Conservation (phyloP, 352 stramenopile genomes). For the Phytopythium aichiense region DNA sequence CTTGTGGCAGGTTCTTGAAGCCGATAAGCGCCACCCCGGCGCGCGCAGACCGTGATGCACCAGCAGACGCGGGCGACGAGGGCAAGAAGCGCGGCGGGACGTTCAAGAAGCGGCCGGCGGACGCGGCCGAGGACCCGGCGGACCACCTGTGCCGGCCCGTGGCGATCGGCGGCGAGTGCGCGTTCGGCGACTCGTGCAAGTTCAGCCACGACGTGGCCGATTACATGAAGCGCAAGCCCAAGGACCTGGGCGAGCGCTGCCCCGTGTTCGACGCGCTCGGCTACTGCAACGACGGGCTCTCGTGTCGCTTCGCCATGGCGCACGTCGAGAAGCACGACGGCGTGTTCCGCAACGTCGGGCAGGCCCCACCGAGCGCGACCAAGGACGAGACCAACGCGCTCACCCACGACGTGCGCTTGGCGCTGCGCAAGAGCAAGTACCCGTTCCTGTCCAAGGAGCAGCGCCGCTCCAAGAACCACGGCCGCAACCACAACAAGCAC, state of each 20-base stretch:
- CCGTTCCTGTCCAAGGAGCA: constrained; percentile 81
- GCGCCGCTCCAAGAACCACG: constrained; percentile 45
- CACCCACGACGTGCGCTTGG: constrained; percentile 70
- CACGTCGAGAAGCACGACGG: constrained; percentile 76
- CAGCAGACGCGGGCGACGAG: constrained; percentile 13
- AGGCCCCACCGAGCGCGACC: constrained; percentile 19
- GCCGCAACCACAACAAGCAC: constrained; percentile 28
- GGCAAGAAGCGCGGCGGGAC: constrained; percentile 43
- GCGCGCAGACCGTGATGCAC: neutral
- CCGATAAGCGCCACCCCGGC: constrained; percentile 25
- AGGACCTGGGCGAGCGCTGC: constrained; percentile 75
- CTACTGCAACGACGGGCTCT: constrained; percentile 91
- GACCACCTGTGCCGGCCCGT: constrained; percentile 65
- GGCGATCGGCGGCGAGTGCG: constrained; percentile 54
- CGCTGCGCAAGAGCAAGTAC: constrained; percentile 93
- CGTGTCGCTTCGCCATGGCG: constrained; percentile 86
- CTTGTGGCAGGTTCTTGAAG: constrained; percentile 57
- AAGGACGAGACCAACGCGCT: constrained; percentile 84
- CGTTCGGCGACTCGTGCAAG: constrained; percentile 79
- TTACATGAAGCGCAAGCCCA: constrained; percentile 84
- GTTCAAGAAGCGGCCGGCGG: constrained; percentile 85
- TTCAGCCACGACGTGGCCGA: constrained; percentile 82
- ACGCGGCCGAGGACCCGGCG: constrained; percentile 55
- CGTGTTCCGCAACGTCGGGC: constrained; percentile 40
- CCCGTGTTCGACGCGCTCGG: constrained; percentile 78